A percentile compares a stretch with the other conserved stretches of the same genome.
Evolutionary conservation across 2,329 filamentous ascomycete species (phyloP).

Genomic region (Calonectria hawksworthii): DNA sequence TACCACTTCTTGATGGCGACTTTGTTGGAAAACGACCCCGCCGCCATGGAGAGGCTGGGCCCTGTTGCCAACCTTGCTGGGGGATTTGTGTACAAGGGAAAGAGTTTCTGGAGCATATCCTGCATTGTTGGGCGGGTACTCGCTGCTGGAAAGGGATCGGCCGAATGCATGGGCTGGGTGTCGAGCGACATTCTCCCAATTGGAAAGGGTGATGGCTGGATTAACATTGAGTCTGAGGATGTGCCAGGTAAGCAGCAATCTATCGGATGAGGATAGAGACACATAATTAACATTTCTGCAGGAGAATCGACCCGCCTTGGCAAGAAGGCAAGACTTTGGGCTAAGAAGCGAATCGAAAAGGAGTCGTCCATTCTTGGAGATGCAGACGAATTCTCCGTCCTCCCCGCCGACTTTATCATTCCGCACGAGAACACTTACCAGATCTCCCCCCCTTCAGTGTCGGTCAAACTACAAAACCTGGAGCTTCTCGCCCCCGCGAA

Average conservation of each 20-base stretch:
- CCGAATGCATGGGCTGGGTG: constrained; percentile 78
- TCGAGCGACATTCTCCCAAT: constrained; percentile 71
- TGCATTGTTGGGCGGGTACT: constrained; percentile 76
- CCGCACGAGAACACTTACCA: constrained; percentile 69
- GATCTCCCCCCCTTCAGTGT: constrained; percentile 61
- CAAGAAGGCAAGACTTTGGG: constrained; percentile 72
- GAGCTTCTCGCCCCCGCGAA: constrained; percentile 62
- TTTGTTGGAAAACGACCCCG: constrained; percentile 74
- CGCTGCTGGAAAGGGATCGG: constrained; percentile 72
- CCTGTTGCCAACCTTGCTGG: constrained; percentile 73
- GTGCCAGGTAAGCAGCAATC: constrained; percentile 59
- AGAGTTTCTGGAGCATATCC: constrained; percentile 78
- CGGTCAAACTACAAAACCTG: constrained; percentile 65
- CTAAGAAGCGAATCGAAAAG: constrained; percentile 70
- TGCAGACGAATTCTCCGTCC: constrained; percentile 65
- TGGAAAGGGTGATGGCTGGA: constrained; percentile 68
- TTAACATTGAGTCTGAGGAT: constrained; percentile 69
- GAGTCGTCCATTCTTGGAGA: constrained; percentile 74
- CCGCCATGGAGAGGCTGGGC: constrained; percentile 70
- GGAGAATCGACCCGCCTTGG: constrained; percentile 65
- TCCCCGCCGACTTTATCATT: constrained; percentile 74
- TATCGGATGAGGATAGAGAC: no score
- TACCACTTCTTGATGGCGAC: constrained; percentile 77
- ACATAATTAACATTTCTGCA: constrained; percentile 44
- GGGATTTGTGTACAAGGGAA: constrained; percentile 73